Conservation (phyloP, 2,329 filamentous ascomycete species). For the Sclerotinia glacialis region DNA sequence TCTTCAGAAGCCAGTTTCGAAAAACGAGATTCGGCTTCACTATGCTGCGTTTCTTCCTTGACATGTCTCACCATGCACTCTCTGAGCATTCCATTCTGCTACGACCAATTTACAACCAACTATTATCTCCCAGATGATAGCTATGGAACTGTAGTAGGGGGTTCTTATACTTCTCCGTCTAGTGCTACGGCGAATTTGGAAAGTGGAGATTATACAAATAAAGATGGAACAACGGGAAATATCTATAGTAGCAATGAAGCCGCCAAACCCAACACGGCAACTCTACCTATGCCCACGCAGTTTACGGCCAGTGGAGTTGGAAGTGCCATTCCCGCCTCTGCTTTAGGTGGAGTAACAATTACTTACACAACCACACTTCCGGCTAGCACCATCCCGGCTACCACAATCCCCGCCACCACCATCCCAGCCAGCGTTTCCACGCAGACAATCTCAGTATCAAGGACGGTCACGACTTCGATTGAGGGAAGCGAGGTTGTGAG, state of each 20-base stretch:
- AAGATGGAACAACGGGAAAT: constrained; percentile 43
- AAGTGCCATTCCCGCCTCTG: constrained; percentile 45
- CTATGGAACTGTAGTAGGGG: constrained; percentile 46
- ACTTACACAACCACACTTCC: constrained; percentile 35
- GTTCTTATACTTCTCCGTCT: constrained; percentile 43
- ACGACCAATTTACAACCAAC: constrained; percentile 52
- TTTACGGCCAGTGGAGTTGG: constrained; percentile 48
- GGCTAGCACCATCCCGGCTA: constrained; percentile 29
- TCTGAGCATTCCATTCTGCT: constrained; percentile 48
- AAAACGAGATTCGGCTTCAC: constrained; percentile 25
- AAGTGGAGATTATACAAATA: constrained; percentile 45
- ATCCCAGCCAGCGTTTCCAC: neutral
- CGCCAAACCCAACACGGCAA: constrained; percentile 46
- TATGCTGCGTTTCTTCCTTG: constrained; percentile 34
- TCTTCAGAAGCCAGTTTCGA: neutral
- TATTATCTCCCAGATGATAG: constrained; percentile 48
- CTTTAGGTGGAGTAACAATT: constrained; percentile 43
- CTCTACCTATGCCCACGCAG: constrained; percentile 45
- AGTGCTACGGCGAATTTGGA: constrained; percentile 45
- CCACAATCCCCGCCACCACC: constrained; percentile 22
- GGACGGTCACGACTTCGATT: constrained; percentile 1
- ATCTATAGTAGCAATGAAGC: constrained; percentile 44
- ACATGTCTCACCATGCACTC: constrained; percentile 34
- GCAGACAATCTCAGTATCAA: neutral
- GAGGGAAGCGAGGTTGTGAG: neutral